Evolutionary conservation across 179 eudicot genomes (phyloP).

Genomic region (Silene noctiflora): DNA sequence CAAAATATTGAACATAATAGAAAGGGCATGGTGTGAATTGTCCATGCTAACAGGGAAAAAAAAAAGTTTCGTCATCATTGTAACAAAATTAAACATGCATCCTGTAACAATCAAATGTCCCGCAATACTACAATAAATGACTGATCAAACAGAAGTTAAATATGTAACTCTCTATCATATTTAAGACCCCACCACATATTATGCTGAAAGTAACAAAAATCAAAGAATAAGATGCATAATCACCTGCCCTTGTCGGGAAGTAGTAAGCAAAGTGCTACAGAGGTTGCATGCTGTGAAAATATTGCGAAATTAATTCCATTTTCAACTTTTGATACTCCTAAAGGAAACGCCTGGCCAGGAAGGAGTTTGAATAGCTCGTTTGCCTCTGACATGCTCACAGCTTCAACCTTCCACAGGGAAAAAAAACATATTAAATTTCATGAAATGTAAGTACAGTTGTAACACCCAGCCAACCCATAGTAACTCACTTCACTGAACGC

Average conservation of each 20-base stretch:
- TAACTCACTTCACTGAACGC: no score
- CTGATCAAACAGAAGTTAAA: background rate
- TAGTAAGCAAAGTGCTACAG: conserved; percentile 71
- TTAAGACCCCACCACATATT: background rate
- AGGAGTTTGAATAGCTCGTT: conserved; percentile 36
- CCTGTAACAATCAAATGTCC: conserved; percentile 2
- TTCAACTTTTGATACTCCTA: conserved; percentile 86
- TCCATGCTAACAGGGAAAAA: background rate
- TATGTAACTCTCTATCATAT: background rate
- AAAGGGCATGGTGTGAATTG: background rate
- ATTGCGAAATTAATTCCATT: conserved; percentile 83
- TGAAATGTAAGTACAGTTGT: background rate
- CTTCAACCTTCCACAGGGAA: conserved; percentile 54
- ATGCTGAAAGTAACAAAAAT: background rate
- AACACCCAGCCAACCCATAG: no score
- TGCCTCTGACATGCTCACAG: conserved; percentile 40
- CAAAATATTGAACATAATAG: background rate
- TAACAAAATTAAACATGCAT: background rate
- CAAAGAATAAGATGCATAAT: conserved; percentile 13
- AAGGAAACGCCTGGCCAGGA: conserved; percentile 79
- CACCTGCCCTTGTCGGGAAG: conserved; percentile 67
- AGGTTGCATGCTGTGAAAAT: conserved; percentile 84
- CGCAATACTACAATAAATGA: background rate
- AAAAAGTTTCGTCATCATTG: background rate
- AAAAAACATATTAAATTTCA: conserved; percentile 9